Evolutionary conservation across 2,329 filamentous ascomycete species (phyloP), one percentile per base, ranked within the genome.

Genomic region (Arthroderma sp.): DNA sequence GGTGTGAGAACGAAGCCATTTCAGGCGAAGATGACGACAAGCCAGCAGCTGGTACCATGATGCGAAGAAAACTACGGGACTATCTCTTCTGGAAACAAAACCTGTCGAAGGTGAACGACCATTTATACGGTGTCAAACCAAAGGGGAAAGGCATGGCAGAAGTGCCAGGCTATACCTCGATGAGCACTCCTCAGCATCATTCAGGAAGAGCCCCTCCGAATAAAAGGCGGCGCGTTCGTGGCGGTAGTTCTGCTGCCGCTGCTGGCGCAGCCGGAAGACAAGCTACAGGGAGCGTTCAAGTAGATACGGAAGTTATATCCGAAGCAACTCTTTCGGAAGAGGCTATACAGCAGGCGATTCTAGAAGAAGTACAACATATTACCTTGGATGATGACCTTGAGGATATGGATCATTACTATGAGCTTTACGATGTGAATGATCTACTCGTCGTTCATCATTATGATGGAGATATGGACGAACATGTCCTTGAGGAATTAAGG

Each of bases 381-480:
- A 78, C 94, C 23, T 77, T 83, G 1, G 76, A 82, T 4, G 93
- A 97, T 70, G 86, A 88, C 0, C 77, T 96, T 6, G 87, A 95
- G 52, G 81, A 95, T 67, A 91, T 93, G 86, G 91, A 96, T 62
- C 86, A 91, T 63, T 93, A 86, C 73, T 97, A 91, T 68, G 82
- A 93, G 69, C 79, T 97, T 33, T 95, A 91, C 69, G 88, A 95
- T 56, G 93, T 94, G 83, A 81, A 88, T 63, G 88, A 95, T 63
- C 76, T 97, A 19, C 79, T 97, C 11, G 83, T 95, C 41, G 79
- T 97, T 17, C 93, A 97, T 69, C 87, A 93, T 0, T 98, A 95
- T 69, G 90, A 95, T 59, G 91, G 91, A 9, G 93, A 97, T 68
- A 86, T 91, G 75, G 93, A 98, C 69, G 93, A 97, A 68, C 88